Evolutionary conservation across 2,329 filamentous ascomycete species (phyloP).

Genomic region (Gaeumannomyces sp.): DNA sequence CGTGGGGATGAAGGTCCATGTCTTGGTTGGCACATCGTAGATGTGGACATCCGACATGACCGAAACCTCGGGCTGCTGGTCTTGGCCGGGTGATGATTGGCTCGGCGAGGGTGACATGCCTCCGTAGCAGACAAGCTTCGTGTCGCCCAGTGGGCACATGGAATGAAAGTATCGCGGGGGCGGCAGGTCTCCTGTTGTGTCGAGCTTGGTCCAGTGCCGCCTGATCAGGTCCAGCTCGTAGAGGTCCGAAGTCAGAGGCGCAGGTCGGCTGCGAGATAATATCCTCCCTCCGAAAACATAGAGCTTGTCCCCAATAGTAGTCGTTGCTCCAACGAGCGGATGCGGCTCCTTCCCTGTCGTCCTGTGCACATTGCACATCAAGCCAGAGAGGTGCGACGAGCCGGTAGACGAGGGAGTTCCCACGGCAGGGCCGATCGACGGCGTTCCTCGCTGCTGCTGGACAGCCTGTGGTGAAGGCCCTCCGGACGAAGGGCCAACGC

Average conservation of each 20-base stretch:
- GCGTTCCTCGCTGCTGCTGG: conserved; percentile 30
- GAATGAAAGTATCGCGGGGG: conserved; percentile 96
- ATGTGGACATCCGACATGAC: conserved; percentile 99
- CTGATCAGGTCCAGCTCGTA: conserved; percentile 90
- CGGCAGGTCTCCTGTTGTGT: conserved; percentile 77
- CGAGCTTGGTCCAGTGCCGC: conserved; percentile 88
- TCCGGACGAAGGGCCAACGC: conserved; percentile 47
- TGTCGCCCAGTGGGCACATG: conserved; percentile 86
- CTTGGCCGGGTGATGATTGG: conserved; percentile 41
- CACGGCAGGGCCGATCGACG: conserved; percentile 29
- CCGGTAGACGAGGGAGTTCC: conserved; percentile 42
- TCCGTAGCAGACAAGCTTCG: conserved; percentile 95
- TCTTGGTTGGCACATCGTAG: conserved; percentile 75
- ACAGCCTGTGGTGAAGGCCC: conserved; percentile 49
- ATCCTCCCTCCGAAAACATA: conserved; percentile 94
- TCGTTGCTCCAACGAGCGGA: conserved; percentile 88
- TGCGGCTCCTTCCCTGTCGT: conserved; percentile 90
- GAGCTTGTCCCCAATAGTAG: conserved; percentile 91
- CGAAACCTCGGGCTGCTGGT: conserved; percentile 76
- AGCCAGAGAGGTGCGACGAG: conserved; percentile 51
- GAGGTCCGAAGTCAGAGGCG: conserved; percentile 77
- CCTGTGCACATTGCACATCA: conserved; percentile 68
- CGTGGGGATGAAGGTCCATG: conserved; percentile 79
- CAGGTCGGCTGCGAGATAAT: conserved; percentile 73
- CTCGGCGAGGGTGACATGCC: conserved; percentile 82